Conservation (phyloP, 345 rosid species). For the Populus deltoides region DNA sequence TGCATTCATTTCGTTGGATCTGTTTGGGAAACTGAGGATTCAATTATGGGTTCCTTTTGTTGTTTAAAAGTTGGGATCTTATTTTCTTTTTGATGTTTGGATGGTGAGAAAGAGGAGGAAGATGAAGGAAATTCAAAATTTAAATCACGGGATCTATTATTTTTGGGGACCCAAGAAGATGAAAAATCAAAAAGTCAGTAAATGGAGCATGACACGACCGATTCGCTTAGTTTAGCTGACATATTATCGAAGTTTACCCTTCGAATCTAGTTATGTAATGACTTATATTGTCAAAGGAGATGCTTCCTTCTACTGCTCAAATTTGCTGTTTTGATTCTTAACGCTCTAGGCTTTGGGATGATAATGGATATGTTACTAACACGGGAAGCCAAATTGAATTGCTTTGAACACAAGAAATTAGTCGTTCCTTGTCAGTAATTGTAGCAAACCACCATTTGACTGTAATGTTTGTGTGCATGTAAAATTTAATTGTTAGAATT, state of each 20-base stretch:
- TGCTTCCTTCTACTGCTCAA: background rate
- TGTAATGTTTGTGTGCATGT: background rate
- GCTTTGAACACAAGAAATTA: background rate
- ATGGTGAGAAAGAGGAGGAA: slow-evolving; percentile 4
- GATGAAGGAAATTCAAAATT: background rate
- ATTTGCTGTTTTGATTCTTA: background rate
- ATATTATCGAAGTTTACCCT: background rate
- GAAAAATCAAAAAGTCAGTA: background rate
- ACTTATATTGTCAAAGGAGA: background rate
- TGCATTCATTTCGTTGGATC: slow-evolving; percentile 14
- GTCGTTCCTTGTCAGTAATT: background rate
- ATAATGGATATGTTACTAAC: background rate
- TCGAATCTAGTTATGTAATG: background rate
- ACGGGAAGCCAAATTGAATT: background rate
- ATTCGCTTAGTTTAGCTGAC: background rate
- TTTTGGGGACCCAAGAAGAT: background rate
- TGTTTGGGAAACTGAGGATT: background rate
- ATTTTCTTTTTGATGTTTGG: slow-evolving; percentile 8
- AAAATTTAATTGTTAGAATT: background rate
- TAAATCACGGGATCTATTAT: background rate
- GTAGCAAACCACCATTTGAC: background rate
- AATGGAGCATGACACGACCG: background rate
- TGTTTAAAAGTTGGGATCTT: background rate
- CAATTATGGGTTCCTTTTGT: background rate
- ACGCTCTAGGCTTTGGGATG: background rate